Base-by-base conservation (phyloP, 345 rosid genomes). In the Ailanthus altissimus region DNA sequence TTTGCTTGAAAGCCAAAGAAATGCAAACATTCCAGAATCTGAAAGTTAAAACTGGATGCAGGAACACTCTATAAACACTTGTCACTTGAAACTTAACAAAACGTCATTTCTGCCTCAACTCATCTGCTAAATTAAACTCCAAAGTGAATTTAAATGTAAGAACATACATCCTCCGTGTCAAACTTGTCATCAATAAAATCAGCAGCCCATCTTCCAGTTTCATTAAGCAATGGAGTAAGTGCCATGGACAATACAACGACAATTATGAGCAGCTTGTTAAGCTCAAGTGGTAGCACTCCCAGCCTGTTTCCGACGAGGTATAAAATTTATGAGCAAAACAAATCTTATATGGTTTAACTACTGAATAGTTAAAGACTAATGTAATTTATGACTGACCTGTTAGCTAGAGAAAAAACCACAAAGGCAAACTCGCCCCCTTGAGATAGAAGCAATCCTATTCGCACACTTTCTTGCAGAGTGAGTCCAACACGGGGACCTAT, bases 381-480 rank as follows among this genome's bases (percentile, higher is more conserved):
- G 72, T 32, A 79, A 38, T 63, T 40, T 46, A 28, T 23, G 62
- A 74, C 84, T 9, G 56, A 93, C 99, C 97, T 87, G 90, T 95
- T 95, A 62, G 99, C 98, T 57, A 95, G 83, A 82, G 98, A 93
- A 80, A 95, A 95, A 21, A 95, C 99, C 45, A 95, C 98, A 47
- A 95, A 95, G 45, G 91, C 99, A 70, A 95, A 95, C 84, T 95
- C 98, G 47, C 99, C 99, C 86, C 99, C 99, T 81, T 95, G 99
- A 32, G 99, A 95, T 56, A 93, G 88, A 81, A 95, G 94, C 78
- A 95, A 86, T 36, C 99, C 98, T 23, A 93, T 81, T 89, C 99
- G 87, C 74, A 95, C 88, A 51, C 99, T 95, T 89, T 95, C 98
- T 85, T 88, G 94, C 38, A 89, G 16, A 11, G 93, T 91, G 40